phyloP scores from a whole-genome alignment of 768 basidiomycete species.

The Boletus sp. region DNA sequence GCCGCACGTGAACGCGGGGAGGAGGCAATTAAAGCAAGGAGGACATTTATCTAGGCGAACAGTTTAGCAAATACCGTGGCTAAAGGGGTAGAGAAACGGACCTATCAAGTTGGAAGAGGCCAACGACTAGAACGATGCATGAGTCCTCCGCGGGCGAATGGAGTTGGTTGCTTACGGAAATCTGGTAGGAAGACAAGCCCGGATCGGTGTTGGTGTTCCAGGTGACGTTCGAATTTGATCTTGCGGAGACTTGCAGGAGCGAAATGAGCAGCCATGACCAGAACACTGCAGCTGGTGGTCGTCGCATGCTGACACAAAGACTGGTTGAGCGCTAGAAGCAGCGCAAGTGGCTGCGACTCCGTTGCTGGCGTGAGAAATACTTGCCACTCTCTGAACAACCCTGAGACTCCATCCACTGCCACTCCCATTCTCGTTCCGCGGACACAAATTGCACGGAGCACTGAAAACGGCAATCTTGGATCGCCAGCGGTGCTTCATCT shows the following conservation, averaged over 20 bases:
- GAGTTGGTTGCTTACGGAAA: conserved; percentile 22
- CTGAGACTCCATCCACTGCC: too few relatives aligned
- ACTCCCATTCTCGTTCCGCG: too few relatives aligned
- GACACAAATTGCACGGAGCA: too few relatives aligned
- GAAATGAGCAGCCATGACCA: conserved; percentile 15
- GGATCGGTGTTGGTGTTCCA: conserved; percentile 12
- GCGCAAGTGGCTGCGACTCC: background rate
- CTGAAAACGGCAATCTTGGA: too few relatives aligned
- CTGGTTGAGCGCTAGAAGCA: background rate
- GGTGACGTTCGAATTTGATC: conserved; percentile 11
- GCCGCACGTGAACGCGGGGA: conserved; percentile 89
- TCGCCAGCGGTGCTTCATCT: too few relatives aligned
- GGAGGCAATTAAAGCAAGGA: conserved; percentile 94
- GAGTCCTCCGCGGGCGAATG: conserved; percentile 8
- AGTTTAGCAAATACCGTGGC: background rate
- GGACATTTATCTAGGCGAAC: conserved; percentile 56
- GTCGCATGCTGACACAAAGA: conserved; percentile 23
- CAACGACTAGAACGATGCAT: conserved; percentile 19
- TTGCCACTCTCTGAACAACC: background rate
- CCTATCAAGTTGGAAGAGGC: conserved; percentile 18
- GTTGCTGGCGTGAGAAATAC: conserved; percentile 15
- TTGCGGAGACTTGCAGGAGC: conserved; percentile 9
- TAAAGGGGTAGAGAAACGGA: background rate
- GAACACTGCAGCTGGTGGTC: conserved; percentile 11
- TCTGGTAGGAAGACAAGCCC: conserved; percentile 23